Evolutionary conservation across 768 basidiomycete genomes (phyloP), one percentile per base, ranked within the genome.

Genomic region (Tremella yokohamensis): DNA sequence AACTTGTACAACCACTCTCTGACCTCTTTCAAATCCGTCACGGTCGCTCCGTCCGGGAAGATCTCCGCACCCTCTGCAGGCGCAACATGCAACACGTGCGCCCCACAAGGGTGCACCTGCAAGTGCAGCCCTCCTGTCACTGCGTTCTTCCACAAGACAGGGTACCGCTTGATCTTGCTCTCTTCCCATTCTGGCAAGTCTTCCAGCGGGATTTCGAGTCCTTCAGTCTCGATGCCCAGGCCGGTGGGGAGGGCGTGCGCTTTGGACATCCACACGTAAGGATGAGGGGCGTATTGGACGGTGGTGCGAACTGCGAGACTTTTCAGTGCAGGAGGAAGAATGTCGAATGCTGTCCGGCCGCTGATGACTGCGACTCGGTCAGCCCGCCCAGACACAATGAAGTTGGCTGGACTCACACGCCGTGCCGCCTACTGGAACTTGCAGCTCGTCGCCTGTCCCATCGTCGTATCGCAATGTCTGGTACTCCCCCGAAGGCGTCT

Each of bases 401-500:
- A 22, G 18, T 24, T 8, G 54, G 11, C 12, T 13, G 15, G 9
- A 38, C 55, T 49, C 29, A 56, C 55, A 56, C 8, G 55, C 55
- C 15, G 55, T 56, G 29, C 20, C 55, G 15, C 55, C 55, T 16
- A 25, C 15, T 9, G 45, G 15, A 18, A 56, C 45, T n/a, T 16
- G 20, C 11, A 56, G 47, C 29, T 48, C 29, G 26, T 49, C 55
- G 9, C 55, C 55, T 22, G 55, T 18, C 45, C 55, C 55, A 22
- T 56, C 55, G 26, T 56, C 55, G 34, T 56, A 56, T 8, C 48
- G 25, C 18, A 56, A 19, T 3, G 55, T 56, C 26, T 56, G 55
- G 8, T 26, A 19, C 13, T 15, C 6, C 11, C 55, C 55, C 19
- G 26, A 49, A 8, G 55, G 55, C 48, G 48, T 56, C 29, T 25